phyloP scores from a whole-genome alignment of 345 rosid genomes.

The Barbarea vulgaris region DNA sequence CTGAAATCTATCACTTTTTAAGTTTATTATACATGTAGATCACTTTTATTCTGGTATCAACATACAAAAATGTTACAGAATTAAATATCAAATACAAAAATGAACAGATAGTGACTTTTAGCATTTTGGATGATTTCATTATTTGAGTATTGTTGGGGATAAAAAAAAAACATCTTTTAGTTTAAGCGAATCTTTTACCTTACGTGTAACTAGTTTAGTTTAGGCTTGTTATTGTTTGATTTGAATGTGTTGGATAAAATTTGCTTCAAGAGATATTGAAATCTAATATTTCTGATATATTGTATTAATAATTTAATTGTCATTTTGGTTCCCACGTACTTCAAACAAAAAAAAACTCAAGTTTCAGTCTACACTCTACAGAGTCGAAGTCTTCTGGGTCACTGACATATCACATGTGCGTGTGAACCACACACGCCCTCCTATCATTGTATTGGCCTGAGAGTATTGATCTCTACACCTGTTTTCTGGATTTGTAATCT shows the following conservation, averaged over 20 bases:
- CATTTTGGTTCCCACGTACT: background rate
- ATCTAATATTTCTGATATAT: background rate
- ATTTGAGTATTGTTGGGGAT: no score
- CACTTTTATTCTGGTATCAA: background rate
- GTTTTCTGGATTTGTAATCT: background rate
- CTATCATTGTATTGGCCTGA: background rate
- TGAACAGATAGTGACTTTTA: no score
- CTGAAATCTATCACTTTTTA: no score
- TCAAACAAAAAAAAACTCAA: background rate
- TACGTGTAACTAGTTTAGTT: no score
- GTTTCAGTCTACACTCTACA: background rate
- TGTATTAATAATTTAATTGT: no score
- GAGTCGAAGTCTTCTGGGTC: background rate
- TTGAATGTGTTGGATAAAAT: background rate
- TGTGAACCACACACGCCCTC: conserved; percentile 21
- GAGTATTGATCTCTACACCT: conserved; percentile 1
- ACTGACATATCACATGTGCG: conserved; percentile 19
- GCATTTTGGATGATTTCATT: no score
- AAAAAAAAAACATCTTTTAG: no score
- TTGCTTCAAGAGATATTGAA: background rate
- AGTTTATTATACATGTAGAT: background rate
- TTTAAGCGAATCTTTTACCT: no score
- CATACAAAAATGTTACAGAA: no score
- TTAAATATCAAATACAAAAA: no score
- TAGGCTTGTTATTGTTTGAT: no score